These are phyloP conservation scores for Termitomyces titanicus DNA, from an alignment of 768 basidiomycete species.

Conservation along the genomic window DNA sequence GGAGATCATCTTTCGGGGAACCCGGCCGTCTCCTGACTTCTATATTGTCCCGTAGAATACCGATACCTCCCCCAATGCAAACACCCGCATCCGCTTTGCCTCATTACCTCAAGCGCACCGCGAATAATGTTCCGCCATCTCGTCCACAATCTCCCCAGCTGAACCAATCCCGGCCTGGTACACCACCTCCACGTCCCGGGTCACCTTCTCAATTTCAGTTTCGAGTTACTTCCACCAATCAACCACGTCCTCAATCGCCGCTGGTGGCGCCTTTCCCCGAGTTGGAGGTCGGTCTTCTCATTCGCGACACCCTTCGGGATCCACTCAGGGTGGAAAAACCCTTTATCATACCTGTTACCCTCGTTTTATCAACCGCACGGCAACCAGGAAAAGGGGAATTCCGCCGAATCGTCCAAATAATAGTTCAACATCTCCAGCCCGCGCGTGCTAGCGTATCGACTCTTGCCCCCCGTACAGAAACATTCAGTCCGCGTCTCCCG, in stretches of 20 bases:
- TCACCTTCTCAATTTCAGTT: conserved; percentile 39
- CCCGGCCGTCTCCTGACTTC: conserved; percentile 86
- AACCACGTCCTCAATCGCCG: conserved; percentile 31
- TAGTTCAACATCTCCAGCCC: conserved; percentile 63
- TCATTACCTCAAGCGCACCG: conserved; percentile 63
- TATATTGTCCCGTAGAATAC: conserved; percentile 80
- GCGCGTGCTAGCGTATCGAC: conserved; percentile 22
- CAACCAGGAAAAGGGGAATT: conserved; percentile 26
- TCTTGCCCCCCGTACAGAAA: conserved; percentile 18
- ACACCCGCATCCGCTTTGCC: conserved; percentile 73
- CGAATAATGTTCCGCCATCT: conserved; percentile 36
- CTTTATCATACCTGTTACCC: conserved; percentile 52
- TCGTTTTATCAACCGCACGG: conserved; percentile 48
- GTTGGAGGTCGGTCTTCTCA: conserved; percentile 56
- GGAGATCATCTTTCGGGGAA: conserved; percentile 84
- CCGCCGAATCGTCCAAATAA: conserved; percentile 46
- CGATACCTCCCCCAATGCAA: conserved; percentile 40
- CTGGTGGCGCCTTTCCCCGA: conserved; percentile 29
- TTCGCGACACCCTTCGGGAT: conserved; percentile 44
- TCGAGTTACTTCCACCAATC: conserved; percentile 37
- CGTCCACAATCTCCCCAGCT: conserved; percentile 60
- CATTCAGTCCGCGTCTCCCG: conserved; percentile 30
- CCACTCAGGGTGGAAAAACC: conserved; percentile 49
- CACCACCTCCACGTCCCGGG: conserved; percentile 46
- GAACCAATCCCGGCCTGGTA: conserved; percentile 47